Percentiles rank a stretch among this genome's conserved stretches.
Evolutionary conservation across 192 early-diverging fungal genomes (phyloP).

Genomic region (Backusella circina): DNA sequence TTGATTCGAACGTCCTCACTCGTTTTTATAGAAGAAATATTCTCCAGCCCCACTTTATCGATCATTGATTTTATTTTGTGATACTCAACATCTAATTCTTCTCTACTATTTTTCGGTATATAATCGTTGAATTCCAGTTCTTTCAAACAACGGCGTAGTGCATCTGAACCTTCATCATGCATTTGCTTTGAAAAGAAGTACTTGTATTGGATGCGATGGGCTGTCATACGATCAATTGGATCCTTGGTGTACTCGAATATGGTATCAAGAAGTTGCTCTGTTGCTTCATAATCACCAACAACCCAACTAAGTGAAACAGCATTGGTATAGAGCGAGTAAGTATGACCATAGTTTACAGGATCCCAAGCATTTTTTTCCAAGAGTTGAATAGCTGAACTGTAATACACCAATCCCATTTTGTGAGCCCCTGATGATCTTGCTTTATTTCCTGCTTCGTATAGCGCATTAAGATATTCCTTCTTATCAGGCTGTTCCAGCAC

Average conservation of each 20-base stretch:
- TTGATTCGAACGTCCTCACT: neutral
- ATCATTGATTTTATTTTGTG: neutral
- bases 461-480: constrained; percentile 3
- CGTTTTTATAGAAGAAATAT: neutral
- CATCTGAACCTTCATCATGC: constrained; percentile 14
- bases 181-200: constrained; percentile 21
- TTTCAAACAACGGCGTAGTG: constrained; percentile 11
- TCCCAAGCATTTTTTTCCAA: constrained; percentile 14
- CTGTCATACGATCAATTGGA: constrained; percentile 21
- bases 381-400: constrained; percentile 16
- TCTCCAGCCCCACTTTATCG: constrained; percentile 9
- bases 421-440: constrained; percentile 26
- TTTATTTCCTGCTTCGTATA: constrained; percentile 15
- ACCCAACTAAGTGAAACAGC: constrained; percentile 26
- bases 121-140: constrained; percentile 16
- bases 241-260: constrained; percentile 19
- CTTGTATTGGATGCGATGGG: constrained; percentile 18
- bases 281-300: constrained; percentile 16
- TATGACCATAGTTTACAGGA: neutral
- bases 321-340: constrained; percentile 10
- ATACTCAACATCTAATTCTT: constrained; percentile 3
- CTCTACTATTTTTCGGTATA: neutral
- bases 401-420: constrained; percentile 18
- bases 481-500: constrained; percentile 3
- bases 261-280: constrained; percentile 6